Percentiles rank a stretch among this genome's conserved stretches.
These are phyloP conservation scores for Dictyophora rubrovolvata DNA, from an alignment of 768 basidiomycete genomes.

Conservation along the genomic window DNA sequence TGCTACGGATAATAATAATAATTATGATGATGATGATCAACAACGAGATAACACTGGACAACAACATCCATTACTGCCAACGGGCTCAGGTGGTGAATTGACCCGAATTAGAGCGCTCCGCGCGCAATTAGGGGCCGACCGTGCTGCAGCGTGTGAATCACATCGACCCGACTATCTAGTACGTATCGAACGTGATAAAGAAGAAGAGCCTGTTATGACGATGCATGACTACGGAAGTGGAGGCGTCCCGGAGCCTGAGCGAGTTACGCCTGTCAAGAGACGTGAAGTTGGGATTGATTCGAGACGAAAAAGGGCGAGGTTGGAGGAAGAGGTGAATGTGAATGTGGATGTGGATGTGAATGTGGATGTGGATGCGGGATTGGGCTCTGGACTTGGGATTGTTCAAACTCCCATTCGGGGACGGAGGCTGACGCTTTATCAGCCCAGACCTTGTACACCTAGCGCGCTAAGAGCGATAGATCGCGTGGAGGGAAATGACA, in stretches of 20 bases:
- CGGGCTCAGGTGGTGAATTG: background rate
- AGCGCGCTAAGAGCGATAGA: background rate
- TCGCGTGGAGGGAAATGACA: background rate
- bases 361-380: conserved; percentile 8
- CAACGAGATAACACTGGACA: background rate
- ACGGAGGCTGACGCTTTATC: conserved; percentile 62
- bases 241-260: background rate
- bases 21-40: background rate
- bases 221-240: background rate
- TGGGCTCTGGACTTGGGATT: conserved; percentile 42
- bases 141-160: conserved; percentile 27
- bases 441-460: conserved; percentile 16
- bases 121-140: background rate
- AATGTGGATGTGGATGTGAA: conserved; percentile 15
- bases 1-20: background rate
- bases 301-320: conserved; percentile 24
- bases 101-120: background rate
- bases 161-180: conserved; percentile 66
- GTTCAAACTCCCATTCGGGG: conserved; percentile 65
- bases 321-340: conserved; percentile 15
- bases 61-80: background rate
- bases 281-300: conserved; percentile 2
- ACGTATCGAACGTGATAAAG: conserved; percentile 42
- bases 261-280: background rate
- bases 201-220: conserved; percentile 25